These are phyloP conservation scores for Candida pini DNA, from an alignment of 805 yeast species.

Conservation along the genomic window DNA sequence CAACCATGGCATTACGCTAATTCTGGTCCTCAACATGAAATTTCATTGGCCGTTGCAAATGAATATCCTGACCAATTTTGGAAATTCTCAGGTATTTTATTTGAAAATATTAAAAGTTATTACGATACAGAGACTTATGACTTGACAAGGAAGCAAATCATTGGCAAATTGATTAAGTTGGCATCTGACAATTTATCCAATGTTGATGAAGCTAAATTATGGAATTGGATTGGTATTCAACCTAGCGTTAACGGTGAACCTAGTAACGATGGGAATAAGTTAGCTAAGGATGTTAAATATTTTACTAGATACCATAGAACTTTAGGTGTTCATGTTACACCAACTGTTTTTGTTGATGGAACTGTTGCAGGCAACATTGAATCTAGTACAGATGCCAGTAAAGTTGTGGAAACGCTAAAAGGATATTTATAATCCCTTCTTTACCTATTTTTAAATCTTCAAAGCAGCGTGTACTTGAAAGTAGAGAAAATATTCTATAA, in stretches of 20 bases:
- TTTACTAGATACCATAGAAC: slow-evolving; percentile 71
- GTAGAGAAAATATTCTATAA: no score
- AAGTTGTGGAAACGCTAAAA: slow-evolving; percentile 36
- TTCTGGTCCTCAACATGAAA: slow-evolving; percentile 64
- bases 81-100: slow-evolving; percentile 50
- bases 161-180: slow-evolving; percentile 45
- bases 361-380: slow-evolving; percentile 51
- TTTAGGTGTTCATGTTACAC: slow-evolving; percentile 79
- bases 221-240: slow-evolving; percentile 30
- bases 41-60: slow-evolving; percentile 62
- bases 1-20: slow-evolving; percentile 86
- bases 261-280: slow-evolving; percentile 51
- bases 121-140: slow-evolving; percentile 58
- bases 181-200: slow-evolving; percentile 34
- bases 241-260: slow-evolving; percentile 27
- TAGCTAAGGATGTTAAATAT: slow-evolving; percentile 62
- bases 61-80: slow-evolving; percentile 50
- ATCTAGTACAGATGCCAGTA: slow-evolving; percentile 51
- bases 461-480: no score
- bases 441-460: no score
- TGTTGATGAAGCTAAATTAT: slow-evolving; percentile 25
- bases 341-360: slow-evolving; percentile 71
- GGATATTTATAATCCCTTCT: no score
- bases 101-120: slow-evolving; percentile 47
- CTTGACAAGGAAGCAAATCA: slow-evolving; percentile 50